These are phyloP conservation scores for Lyophyllum semitale DNA, from an alignment of 768 basidiomycete species.

Conservation along the genomic window DNA sequence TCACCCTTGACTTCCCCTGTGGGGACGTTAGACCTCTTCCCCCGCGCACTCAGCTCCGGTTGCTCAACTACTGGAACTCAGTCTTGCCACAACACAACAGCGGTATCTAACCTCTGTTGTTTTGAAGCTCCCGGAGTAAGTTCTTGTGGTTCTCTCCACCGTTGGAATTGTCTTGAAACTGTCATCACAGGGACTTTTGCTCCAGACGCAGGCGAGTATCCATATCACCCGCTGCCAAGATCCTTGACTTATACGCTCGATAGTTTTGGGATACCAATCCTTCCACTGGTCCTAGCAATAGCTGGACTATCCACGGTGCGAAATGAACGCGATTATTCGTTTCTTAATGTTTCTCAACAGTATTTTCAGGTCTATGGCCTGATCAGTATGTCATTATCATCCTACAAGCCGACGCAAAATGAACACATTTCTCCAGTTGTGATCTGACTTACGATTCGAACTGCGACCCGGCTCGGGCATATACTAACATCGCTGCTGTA, in stretches of 20 bases:
- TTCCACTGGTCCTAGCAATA: constrained; percentile 59
- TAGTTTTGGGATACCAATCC: constrained; percentile 78
- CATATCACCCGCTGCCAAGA: background rate
- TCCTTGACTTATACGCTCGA: background rate
- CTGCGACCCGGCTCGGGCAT: constrained; percentile 40
- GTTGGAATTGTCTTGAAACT: background rate
- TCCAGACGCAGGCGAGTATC: constrained; percentile 46
- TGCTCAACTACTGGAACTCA: constrained; percentile 49
- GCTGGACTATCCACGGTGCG: constrained; percentile 77
- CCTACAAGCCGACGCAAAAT: background rate
- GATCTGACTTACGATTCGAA: constrained; percentile 40
- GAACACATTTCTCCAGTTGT: constrained; percentile 42
- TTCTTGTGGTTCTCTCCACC: constrained; percentile 6
- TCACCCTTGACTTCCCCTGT: constrained; percentile 1
- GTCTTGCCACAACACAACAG: constrained; percentile 57
- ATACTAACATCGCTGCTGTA: constrained; percentile 32
- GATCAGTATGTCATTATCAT: constrained; percentile 8
- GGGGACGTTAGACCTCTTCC: constrained; percentile 19
- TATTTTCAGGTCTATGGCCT: constrained; percentile 21
- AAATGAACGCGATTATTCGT: background rate
- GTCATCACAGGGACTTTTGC: constrained; percentile 52
- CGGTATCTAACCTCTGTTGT: constrained; percentile 56
- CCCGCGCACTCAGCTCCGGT: constrained; percentile 37
- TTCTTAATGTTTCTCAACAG: constrained; percentile 45
- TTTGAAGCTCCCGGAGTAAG: constrained; percentile 67